Percentiles rank a stretch among this genome's conserved stretches.
Conservation (phyloP, 305 asterid species). For the Fraxinus sp. region DNA sequence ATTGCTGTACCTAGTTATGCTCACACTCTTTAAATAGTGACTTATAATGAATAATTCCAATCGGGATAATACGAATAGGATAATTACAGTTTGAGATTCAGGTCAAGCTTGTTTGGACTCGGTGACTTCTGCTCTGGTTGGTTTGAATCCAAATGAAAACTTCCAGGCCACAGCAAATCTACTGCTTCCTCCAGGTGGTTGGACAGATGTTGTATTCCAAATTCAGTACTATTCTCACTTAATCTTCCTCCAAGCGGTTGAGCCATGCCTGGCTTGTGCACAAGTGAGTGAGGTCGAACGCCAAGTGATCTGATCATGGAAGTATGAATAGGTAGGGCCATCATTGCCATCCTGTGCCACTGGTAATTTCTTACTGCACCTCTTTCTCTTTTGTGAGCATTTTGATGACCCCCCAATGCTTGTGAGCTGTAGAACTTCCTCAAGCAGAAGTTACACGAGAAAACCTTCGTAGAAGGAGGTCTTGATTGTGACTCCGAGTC, state of each 20-base stretch:
- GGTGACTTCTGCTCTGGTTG: constrained; percentile 47
- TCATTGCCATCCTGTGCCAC: constrained; percentile 54
- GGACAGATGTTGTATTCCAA: constrained; percentile 39
- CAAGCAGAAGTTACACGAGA: constrained; percentile 91
- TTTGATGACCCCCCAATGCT: constrained; percentile 94
- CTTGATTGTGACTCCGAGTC: constrained; percentile 26
- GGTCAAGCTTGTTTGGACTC: constrained; percentile 52
- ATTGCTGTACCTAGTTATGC: constrained; percentile 12
- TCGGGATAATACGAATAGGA: constrained; percentile 22
- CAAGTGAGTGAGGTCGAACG: constrained; percentile 65
- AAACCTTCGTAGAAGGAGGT: constrained; percentile 51
- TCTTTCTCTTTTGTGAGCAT: constrained; percentile 91
- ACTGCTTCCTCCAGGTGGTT: constrained; percentile 34
- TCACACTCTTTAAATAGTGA: constrained; percentile 18
- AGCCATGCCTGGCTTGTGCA: constrained; percentile 57
- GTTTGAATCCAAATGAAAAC: constrained; percentile 59
- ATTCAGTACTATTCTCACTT: constrained; percentile 39
- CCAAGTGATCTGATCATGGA: constrained; percentile 75
- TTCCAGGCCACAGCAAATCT: constrained; percentile 82
- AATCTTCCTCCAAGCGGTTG: constrained; percentile 34
- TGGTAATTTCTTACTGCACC: constrained; percentile 69
- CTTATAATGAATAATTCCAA: constrained; percentile 21
- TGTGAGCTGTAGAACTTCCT: constrained; percentile 85
- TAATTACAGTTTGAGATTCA: constrained; percentile 75
- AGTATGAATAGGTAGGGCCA: constrained; percentile 43